Evolutionary conservation across 176 grass and related monocot genomes (phyloP), one percentile per base, ranked within the genome.

Genomic region (Aegilops bicornis): DNA sequence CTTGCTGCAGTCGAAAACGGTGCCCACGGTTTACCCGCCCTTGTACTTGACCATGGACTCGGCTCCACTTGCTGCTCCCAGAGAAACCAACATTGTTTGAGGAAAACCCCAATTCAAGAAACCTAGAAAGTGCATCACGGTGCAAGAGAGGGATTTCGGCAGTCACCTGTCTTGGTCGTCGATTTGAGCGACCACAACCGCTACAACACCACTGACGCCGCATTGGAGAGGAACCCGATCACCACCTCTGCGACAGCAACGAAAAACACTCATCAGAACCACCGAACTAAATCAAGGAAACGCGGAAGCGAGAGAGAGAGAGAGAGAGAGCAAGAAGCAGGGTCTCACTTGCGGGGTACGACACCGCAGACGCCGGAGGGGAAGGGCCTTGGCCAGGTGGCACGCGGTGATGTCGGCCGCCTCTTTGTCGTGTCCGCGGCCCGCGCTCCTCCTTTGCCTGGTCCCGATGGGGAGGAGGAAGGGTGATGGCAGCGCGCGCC

Each of bases 1-100:
- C 90, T 98, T 98, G 79, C 88, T 98, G 79, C 93, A 94, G 72
- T 99, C 97, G 73, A 99, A 96, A 74, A 99, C 94, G 56, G 94
- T 99, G 90, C 96, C 94, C 36, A 99, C 93, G 8, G 89, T 99
- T 85, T 99, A 99, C 8, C 97, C 97, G 56, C 88, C 85, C 90
- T 99, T 94, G 76, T 96, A 99, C 83, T 95, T 99, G 80, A 98
- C 95, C 92, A 92, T 89, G 40, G 97, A 89, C 56, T 91, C 89
- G 69, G 63, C 52, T 30, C 90, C 88, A 35, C 83, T 86, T 37
- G 91, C 97, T 94, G 84, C 78, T 84, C 37, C 48, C 27, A 87
- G 31, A 10, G 7, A 67, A 23, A 76, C 45, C 27, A 67, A 78
- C 86, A 80, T 56, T 45, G 33, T 29, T 75, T 74, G 47, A 92